Percentiles rank a stretch among this genome's conserved stretches.
Evolutionary conservation across 1,284 basidiomycete genomes (phyloP).

Genomic region (Trametes hirsuta): DNA sequence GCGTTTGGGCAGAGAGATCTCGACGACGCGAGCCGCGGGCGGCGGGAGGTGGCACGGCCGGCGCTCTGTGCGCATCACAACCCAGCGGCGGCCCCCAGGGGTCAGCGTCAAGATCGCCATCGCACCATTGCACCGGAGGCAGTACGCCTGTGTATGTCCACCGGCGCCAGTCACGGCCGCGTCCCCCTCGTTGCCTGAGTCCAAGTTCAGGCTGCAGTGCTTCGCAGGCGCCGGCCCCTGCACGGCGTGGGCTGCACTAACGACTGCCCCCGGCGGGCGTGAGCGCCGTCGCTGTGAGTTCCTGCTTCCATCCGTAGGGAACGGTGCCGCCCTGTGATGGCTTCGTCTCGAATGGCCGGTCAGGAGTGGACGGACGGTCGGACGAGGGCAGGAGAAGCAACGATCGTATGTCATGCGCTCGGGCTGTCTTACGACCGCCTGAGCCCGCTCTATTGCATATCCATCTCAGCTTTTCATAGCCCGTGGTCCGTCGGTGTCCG

Average conservation of each 20-base stretch:
- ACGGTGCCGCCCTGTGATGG: slow-evolving; percentile 6
- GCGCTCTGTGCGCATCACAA: slow-evolving; percentile 11
- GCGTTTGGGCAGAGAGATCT: slow-evolving; percentile 8
- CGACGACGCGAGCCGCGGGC: not conserved
- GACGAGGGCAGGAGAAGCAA: not conserved
- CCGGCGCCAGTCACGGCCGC: not conserved
- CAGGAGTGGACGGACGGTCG: not conserved
- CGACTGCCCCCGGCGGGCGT: not conserved
- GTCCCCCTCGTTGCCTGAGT: not conserved
- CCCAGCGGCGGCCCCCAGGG: slow-evolving; percentile 11
- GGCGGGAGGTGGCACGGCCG: not conserved
- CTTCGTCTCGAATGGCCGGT: not conserved
- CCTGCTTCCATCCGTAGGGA: not conserved
- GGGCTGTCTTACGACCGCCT: slow-evolving; percentile 1
- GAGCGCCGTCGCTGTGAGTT: slow-evolving; percentile 4
- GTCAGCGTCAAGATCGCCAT: slow-evolving; percentile 13
- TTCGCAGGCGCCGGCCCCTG: slow-evolving; percentile 9
- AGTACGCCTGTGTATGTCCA: slow-evolving; percentile 5
- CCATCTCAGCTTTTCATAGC: not conserved
- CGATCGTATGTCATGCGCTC: not conserved
- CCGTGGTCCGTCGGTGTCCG: not conserved
- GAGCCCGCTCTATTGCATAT: not conserved
- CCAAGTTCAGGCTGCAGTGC: not conserved
- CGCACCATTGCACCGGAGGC: slow-evolving; percentile 9
- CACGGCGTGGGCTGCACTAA: slow-evolving; percentile 1